Evolutionary conservation across 2,329 filamentous ascomycete genomes (phyloP).

Genomic region (Orbilia oligospora): DNA sequence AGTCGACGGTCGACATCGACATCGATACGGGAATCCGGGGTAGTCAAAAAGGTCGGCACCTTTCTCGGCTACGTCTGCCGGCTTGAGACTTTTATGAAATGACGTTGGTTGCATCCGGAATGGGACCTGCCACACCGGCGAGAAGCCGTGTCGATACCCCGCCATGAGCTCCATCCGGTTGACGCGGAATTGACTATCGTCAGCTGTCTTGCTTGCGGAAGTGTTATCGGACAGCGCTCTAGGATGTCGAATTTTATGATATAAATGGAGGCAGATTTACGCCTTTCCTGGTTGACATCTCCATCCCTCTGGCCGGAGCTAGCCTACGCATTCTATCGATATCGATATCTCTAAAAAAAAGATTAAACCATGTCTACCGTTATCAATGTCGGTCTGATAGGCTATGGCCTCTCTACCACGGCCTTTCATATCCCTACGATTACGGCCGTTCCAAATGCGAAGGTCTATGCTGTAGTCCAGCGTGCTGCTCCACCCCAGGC

Average conservation of each 20-base stretch:
- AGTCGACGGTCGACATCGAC: not conserved
- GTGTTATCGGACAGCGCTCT: not conserved
- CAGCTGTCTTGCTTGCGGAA: conserved; percentile 25
- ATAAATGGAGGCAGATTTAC: conserved; percentile 6
- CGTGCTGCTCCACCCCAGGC: conserved; percentile 63
- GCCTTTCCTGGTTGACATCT: not conserved
- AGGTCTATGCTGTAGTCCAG: conserved; percentile 70
- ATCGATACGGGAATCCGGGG: conserved; percentile 28
- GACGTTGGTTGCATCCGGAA: conserved; percentile 38
- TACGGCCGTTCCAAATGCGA: conserved; percentile 68
- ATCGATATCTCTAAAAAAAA: conserved; percentile 23
- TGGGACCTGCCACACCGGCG: conserved; percentile 28
- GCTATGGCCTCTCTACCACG: conserved; percentile 71
- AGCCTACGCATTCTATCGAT: not conserved
- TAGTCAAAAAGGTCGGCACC: conserved; percentile 26
- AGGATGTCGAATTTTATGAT: not conserved
- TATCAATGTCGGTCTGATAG: conserved; percentile 71
- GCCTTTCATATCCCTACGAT: conserved; percentile 72
- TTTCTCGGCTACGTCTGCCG: conserved; percentile 43
- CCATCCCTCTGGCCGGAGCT: not conserved
- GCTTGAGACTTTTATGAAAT: conserved; percentile 38
- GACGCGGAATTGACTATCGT: conserved; percentile 17
- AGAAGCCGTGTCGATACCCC: conserved; percentile 33
- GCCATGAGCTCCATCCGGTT: conserved; percentile 35
- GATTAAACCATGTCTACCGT: conserved; percentile 53